Evolutionary conservation across 2,329 filamentous ascomycete species (phyloP), one percentile per base, ranked within the genome.

Genomic region (Colletotrichum camelliae): DNA sequence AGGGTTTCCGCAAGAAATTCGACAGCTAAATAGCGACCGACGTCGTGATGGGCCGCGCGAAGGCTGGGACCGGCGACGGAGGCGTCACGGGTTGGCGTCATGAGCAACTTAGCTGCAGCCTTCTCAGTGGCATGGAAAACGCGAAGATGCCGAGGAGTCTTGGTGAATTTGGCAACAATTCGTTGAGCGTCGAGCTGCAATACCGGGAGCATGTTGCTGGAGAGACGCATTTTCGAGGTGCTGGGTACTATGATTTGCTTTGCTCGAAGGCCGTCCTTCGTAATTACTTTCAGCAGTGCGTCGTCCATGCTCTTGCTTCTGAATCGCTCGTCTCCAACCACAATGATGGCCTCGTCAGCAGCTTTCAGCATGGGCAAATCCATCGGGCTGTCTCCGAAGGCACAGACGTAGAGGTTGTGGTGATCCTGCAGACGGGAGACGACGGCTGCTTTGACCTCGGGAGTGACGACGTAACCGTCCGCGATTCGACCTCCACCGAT

Each of bases 1-100:
- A 93, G 74, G 0, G 88, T 15, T 4, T 86, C 77, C 1, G 85
- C 70, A 3, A 93, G 39, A 71, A 86, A 88, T 37, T 89, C 84
- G 0, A 77, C 86, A 0, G 90, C 89, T 4, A 93, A 84, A 78
- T 91, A 93, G 76, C 81, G 82, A 12, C 91, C 92, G 1, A 87
- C 84, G 1, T 80, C 81, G 3, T 77, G 79, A 80, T 93, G 91
- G 0, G 87, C 87, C 75, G 87, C 81, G 48, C 89, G 83, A 1
- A 93, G 83, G 0, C 64, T 57, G 0, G 86, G 86, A 0, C 91
- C 91, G 2, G 78, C 66, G 15, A 89, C 79, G 0, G 89, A 79
- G 1, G 89, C 86, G 80, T 93, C 84, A 10, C 91, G 88, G 73
- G 86, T 93, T 0, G 87, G 84, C 0, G 89, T 89, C 82, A 85